These are phyloP conservation scores for Ogataea parapolymorpha DNA, from an alignment of 805 yeast genomes.

Conservation along the genomic window DNA sequence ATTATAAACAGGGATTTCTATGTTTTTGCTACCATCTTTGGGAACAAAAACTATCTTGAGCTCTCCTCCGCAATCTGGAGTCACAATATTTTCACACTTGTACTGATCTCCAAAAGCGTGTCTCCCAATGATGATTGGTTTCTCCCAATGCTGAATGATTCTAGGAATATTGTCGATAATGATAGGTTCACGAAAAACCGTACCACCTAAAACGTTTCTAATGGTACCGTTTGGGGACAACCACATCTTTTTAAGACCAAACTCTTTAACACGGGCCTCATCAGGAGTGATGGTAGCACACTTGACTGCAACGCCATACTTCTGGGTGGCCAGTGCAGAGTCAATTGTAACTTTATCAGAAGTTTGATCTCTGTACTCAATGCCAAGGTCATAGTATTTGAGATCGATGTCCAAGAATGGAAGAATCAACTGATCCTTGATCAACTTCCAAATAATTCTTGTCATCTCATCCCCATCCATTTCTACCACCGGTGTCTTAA, in stretches of 20 bases:
- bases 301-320: slow-evolving; percentile 91
- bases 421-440: slow-evolving; percentile 77
- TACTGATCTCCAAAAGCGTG: slow-evolving; percentile 98
- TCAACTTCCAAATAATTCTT: slow-evolving; percentile 90
- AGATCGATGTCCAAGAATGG: slow-evolving; percentile 87
- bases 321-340: slow-evolving; percentile 83
- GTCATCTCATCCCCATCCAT: slow-evolving; percentile 99
- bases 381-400: slow-evolving; percentile 88
- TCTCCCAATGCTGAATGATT: slow-evolving; percentile 86
- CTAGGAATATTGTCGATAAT: slow-evolving; percentile 84
- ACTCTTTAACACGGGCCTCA: slow-evolving; percentile 92
- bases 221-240: slow-evolving; percentile 95
- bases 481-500: slow-evolving; percentile 87
- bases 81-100: slow-evolving; percentile 82
- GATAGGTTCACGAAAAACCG: slow-evolving; percentile 96
- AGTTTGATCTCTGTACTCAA: slow-evolving; percentile 82
- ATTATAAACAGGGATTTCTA: slow-evolving; percentile 61
- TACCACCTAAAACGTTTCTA: slow-evolving; percentile 92
- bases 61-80: slow-evolving; percentile 73
- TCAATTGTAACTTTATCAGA: slow-evolving; percentile 85
- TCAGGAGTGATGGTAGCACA: slow-evolving; percentile 99
- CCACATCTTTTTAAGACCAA: slow-evolving; percentile 93
- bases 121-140: slow-evolving; percentile 95
- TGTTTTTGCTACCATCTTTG: slow-evolving; percentile 52
- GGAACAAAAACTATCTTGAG: slow-evolving; percentile 77